Base-by-base conservation (phyloP, 371 early-diverging fungal species). In the Choanephora cucurbitarum region DNA sequence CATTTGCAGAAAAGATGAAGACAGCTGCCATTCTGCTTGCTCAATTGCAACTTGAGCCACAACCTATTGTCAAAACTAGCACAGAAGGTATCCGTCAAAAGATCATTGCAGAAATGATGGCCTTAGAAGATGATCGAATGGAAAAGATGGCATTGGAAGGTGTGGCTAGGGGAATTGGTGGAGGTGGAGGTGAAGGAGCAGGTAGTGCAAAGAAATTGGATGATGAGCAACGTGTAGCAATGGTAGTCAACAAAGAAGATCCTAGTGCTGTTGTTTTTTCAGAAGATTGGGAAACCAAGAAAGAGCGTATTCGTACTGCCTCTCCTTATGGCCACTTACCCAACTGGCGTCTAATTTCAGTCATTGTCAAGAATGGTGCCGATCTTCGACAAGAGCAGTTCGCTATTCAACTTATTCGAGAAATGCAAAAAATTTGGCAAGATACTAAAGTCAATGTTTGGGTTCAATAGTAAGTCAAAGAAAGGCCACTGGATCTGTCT, bases 361-460 rank as follows among this genome's bases (percentile, higher is more conserved):
- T 97, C 4, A 98, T 99, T 70, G 95, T 99, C 8, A 99, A 99
- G 72, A 89, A 92, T 15, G 99, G 99, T 0, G 91, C 91, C 0
- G 97, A 96, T 75, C 72, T 99, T 59, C 81, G 95, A 49, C 98
- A 98, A 68, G 99, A 99, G 71, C 93, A 96, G 60, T 82, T 99
- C 48, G 98, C 99, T 1, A 80, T 91, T 37, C 97, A 98, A 73
- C 66, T 99, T 53, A 91, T 99, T 37, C 81, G 77, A 18, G 95
- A 94, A 68, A 92, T 98, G 86, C 87, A 93, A 64, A 73, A 87
- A 51, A 95, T 98, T 54, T 99, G 98, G 97, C 69, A 83, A 57
- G 83, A 81, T 42, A 91, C 90, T 43, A 69, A 77, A n/a, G 75
- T 90, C 14, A 77, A 84, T 24, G 83, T 92, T 22, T 97, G 93